These are phyloP conservation scores for Crithidia mellificae DNA, from an alignment of 208 protist species.

Conservation along the genomic window DNA sequence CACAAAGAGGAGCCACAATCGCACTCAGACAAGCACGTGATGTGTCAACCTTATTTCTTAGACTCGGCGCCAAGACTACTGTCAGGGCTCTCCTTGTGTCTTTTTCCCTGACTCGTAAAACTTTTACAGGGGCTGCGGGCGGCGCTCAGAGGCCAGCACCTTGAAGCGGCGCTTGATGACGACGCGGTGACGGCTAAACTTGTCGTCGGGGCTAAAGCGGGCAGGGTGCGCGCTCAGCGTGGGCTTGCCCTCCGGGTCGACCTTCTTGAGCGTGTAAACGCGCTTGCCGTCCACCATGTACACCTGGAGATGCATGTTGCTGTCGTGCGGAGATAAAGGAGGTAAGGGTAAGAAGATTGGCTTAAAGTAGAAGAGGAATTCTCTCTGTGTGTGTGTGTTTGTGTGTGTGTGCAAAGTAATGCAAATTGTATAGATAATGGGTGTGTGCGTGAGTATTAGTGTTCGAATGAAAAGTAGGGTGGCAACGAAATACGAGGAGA, in stretches of 20 bases:
- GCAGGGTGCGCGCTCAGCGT: conserved; percentile 92
- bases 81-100: background rate
- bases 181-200: conserved; percentile 91
- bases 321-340: no score
- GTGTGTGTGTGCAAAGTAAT: no score
- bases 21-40: background rate
- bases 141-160: conserved; percentile 74
- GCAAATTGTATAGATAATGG: no score
- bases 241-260: conserved; percentile 85
- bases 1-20: background rate
- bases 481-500: no score
- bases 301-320: conserved; percentile 75
- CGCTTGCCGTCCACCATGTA: conserved; percentile 87
- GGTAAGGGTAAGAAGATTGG: no score
- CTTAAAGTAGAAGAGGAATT: no score
- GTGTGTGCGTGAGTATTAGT: no score
- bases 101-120: conserved; percentile 5
- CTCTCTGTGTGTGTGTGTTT: no score
- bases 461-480: no score
- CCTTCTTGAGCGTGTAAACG: conserved; percentile 93
- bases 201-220: conserved; percentile 93
- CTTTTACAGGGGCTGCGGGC: conserved; percentile 70
- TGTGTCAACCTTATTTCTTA: no score
- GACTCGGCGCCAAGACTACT: no score
- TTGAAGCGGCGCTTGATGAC: conserved; percentile 93